phyloP scores from a whole-genome alignment of 495 filamentous ascomycete genomes.

The Neurospora sp. region DNA sequence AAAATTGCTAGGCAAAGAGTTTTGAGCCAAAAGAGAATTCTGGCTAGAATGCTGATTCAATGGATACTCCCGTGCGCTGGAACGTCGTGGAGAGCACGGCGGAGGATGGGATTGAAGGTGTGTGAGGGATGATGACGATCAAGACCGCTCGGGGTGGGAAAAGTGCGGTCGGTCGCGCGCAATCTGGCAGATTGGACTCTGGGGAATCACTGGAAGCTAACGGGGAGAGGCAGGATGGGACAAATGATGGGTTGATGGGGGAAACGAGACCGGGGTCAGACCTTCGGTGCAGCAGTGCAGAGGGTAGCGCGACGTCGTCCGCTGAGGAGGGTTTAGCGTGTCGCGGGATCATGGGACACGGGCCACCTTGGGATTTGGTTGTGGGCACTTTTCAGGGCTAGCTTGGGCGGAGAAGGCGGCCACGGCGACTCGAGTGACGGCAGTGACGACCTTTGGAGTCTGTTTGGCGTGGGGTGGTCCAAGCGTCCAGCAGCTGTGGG shows the following conservation, averaged over 20 bases:
- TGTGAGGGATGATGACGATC: neutral
- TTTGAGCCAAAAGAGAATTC: neutral
- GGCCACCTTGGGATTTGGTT: constrained; percentile 7
- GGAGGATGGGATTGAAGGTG: neutral
- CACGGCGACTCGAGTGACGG: constrained; percentile 3
- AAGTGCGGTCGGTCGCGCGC: neutral
- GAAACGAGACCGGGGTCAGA: constrained; percentile 16
- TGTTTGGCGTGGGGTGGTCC: neutral
- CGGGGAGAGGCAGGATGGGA: constrained; percentile 1
- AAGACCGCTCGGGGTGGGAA: neutral
- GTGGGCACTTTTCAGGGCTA: neutral
- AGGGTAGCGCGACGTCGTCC: constrained; percentile 13
- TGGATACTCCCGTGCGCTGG: neutral
- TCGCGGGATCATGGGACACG: constrained; percentile 11
- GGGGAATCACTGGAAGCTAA: neutral
- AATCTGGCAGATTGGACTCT: constrained; percentile 1
- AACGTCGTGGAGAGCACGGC: neutral
- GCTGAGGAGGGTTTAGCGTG: constrained; percentile 12
- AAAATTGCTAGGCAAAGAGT: neutral
- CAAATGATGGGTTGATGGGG: constrained; percentile 15
- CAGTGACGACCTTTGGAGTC: neutral
- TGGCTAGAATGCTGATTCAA: neutral
- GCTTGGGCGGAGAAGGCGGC: neutral
- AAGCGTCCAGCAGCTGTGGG: neutral
- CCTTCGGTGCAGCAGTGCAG: neutral